Conservation (phyloP, 352 stramenopile species). For the Globisporangium viniferum region DNA sequence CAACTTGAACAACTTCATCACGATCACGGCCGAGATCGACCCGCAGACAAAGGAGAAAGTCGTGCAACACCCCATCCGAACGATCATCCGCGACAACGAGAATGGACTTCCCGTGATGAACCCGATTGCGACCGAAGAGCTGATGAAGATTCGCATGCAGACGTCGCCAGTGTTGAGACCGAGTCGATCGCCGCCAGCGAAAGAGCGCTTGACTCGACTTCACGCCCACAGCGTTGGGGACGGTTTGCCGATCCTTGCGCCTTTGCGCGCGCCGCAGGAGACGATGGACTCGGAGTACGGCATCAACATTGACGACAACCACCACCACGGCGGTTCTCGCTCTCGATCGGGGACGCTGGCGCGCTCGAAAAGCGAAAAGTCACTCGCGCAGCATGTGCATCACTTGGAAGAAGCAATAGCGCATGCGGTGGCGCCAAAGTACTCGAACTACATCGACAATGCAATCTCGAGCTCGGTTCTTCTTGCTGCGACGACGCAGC, state of each 20-base stretch:
- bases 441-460: slow-evolving; percentile 69
- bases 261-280: slow-evolving; percentile 46
- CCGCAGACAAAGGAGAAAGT: slow-evolving; percentile 37
- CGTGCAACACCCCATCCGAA: slow-evolving; percentile 56
- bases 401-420: slow-evolving; percentile 1
- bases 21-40: slow-evolving; percentile 32
- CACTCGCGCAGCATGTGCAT: slow-evolving; percentile 25
- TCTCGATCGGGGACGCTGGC: slow-evolving; percentile 56
- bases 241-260: slow-evolving; percentile 23
- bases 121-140: slow-evolving; percentile 53
- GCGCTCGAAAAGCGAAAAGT: slow-evolving; percentile 73
- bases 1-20: slow-evolving; percentile 89
- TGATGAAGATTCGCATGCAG: slow-evolving; percentile 59
- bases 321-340: slow-evolving; percentile 19
- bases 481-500: slow-evolving; percentile 74
- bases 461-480: slow-evolving; percentile 66
- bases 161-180: slow-evolving; percentile 35
- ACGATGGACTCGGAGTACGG: slow-evolving; percentile 68
- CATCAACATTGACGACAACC: slow-evolving; percentile 44
- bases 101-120: slow-evolving; percentile 72
- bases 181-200: slow-evolving; percentile 26
- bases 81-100: slow-evolving; percentile 60
- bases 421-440: slow-evolving; percentile 43
- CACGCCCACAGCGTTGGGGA: slow-evolving; percentile 12
- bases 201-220: background rate